Base-by-base conservation (phyloP, 2,329 filamentous ascomycete genomes). In the Sporothrix pseudoabietina region DNA sequence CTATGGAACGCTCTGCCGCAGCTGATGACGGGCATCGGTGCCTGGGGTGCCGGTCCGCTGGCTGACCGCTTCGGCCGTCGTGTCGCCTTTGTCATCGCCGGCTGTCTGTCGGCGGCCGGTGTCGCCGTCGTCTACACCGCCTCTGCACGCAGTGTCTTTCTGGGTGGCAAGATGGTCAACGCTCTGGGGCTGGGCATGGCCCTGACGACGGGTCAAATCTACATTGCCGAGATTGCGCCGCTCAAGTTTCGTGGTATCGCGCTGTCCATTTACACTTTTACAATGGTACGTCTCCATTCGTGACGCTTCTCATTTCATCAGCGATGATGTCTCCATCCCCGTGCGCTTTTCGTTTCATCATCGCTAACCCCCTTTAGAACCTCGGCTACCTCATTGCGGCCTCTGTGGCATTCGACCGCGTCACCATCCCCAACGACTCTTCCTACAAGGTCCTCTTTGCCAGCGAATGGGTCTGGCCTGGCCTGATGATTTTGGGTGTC, bases 91-190 rank as follows among this genome's bases (percentile, higher is more conserved):
- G 55, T 57, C 10, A 6, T 22, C 16, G 55, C 55, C 10, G 55
- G 55, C 26, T 57, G 55, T 16, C 26, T 57, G 2, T 57, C 55
- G 10, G 55, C 26, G 0, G 55, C 55, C 2, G 55, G 55, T 14
- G 55, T 57, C 26, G 55, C 55, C 55, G 55, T 57, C 12, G 55
- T 57, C 55, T 57, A 68, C 39, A 30, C 35, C 2, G 63, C 41
- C 7, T n/a, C 63, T 10, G 26, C 63, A 19, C 63, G 39, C 63
- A 10, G 39, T 7, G 44, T 55, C 8, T 72, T 72, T 49, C 35
- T 72, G 16, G 70, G 32, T 19, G 70, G 70, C 44, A 72, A 72
- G 32, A 72, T 72, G 57, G 59, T 72, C 30, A 72, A 72, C 30
- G 44, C 32, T 2, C 30, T 66, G 19, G 41, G 32, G 2, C 47